phyloP scores from a whole-genome alignment of 164 flowering plant genomes.

The Akebia trifoliata region DNA sequence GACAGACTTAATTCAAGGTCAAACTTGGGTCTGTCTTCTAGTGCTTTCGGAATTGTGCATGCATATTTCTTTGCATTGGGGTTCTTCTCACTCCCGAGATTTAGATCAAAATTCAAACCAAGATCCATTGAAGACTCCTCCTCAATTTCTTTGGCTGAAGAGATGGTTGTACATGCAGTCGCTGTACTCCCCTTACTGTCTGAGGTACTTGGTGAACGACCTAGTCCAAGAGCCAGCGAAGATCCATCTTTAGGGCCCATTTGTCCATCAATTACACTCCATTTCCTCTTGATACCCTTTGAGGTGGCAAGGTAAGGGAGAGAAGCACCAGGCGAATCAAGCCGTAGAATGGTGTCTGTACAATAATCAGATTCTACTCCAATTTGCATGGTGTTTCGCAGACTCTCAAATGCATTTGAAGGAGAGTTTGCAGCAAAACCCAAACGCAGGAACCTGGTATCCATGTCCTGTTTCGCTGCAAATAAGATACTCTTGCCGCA shows the following conservation, averaged over 20 bases:
- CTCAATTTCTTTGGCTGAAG: slow-evolving; percentile 78
- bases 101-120: slow-evolving; percentile 61
- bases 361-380: slow-evolving; percentile 23
- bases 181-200: slow-evolving; percentile 86
- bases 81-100: slow-evolving; percentile 56
- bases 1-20: slow-evolving; percentile 71
- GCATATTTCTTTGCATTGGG: slow-evolving; percentile 31
- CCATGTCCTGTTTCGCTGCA: slow-evolving; percentile 33
- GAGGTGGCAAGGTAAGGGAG: slow-evolving; percentile 23
- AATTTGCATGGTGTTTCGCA: slow-evolving; percentile 28
- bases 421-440: slow-evolving; percentile 37
- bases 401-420: slow-evolving; percentile 46
- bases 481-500: slow-evolving; percentile 15
- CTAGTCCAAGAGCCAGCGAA: slow-evolving; percentile 57
- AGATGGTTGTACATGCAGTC: slow-evolving; percentile 57
- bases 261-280: slow-evolving; percentile 46
- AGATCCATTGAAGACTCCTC: slow-evolving; percentile 75
- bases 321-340: slow-evolving; percentile 45
- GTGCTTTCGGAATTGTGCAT: slow-evolving; percentile 17
- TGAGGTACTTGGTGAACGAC: slow-evolving; percentile 69
- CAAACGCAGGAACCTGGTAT: slow-evolving; percentile 37
- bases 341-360: slow-evolving; percentile 53
- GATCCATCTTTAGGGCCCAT: slow-evolving; percentile 37
- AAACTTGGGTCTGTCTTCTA: slow-evolving; percentile 33
- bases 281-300: slow-evolving; percentile 66